Percentiles rank a stretch among this genome's conserved stretches.
Evolutionary conservation across 805 yeast species (phyloP).

Genomic region (Ogataea nitratoaversa): DNA sequence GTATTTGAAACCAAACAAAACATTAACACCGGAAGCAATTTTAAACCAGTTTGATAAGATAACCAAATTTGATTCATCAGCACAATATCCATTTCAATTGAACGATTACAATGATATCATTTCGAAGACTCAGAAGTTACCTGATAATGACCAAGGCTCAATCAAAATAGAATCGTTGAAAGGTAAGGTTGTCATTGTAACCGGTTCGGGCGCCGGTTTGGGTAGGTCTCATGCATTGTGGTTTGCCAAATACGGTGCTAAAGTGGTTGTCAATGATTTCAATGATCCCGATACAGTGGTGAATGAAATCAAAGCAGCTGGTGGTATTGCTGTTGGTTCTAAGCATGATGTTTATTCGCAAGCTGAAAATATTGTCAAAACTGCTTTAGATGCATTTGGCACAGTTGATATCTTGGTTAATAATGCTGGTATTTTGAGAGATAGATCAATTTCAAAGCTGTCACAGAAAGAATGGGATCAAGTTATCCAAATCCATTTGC

Average conservation of each 20-base stretch:
- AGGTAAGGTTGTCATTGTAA: slow-evolving; percentile 82
- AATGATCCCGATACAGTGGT: slow-evolving; percentile 71
- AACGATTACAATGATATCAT: slow-evolving; percentile 66
- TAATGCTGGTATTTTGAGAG: slow-evolving; percentile 94
- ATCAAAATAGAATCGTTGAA: slow-evolving; percentile 54
- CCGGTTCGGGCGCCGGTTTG: slow-evolving; percentile 94
- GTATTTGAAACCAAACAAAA: slow-evolving; percentile 69
- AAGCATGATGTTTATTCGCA: slow-evolving; percentile 75
- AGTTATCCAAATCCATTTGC: slow-evolving; percentile 76
- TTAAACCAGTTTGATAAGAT: slow-evolving; percentile 62
- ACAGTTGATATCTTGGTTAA: slow-evolving; percentile 80
- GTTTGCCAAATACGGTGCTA: slow-evolving; percentile 90
- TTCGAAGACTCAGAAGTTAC: slow-evolving; percentile 46
- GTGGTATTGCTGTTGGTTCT: slow-evolving; percentile 76
- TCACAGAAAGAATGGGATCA: slow-evolving; percentile 77
- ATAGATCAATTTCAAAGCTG: slow-evolving; percentile 83
- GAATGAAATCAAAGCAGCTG: slow-evolving; percentile 63
- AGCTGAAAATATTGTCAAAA: slow-evolving; percentile 69
- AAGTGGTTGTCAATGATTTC: slow-evolving; percentile 90
- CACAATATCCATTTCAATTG: slow-evolving; percentile 66
- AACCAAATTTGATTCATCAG: slow-evolving; percentile 53
- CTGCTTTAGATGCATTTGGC: slow-evolving; percentile 75
- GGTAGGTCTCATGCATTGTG: slow-evolving; percentile 86
- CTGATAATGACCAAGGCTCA: slow-evolving; percentile 53
- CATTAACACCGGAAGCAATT: slow-evolving; percentile 83